phyloP scores from a whole-genome alignment of 164 flowering plant genomes.

The Warburgia ugandensis region DNA sequence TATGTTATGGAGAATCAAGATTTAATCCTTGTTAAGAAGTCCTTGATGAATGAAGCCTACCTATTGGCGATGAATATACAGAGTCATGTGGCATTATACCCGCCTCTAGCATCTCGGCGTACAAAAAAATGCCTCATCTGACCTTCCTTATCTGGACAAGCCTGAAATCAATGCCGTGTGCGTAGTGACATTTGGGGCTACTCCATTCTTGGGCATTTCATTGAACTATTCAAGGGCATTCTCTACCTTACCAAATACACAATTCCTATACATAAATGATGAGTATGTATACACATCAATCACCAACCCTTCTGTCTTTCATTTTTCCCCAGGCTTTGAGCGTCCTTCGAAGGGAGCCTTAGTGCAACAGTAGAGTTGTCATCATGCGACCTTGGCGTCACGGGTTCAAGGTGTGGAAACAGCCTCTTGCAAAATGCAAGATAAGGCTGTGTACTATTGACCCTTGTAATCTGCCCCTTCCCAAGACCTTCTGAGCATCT shows the following conservation, averaged over 20 bases:
- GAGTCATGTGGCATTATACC: slow-evolving; percentile 65
- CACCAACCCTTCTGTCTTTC: slow-evolving; percentile 38
- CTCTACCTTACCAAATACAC: slow-evolving; percentile 48
- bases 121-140: slow-evolving; percentile 67
- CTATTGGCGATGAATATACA: slow-evolving; percentile 50
- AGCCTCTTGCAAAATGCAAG: too few relatives aligned
- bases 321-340: slow-evolving; percentile 37
- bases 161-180: slow-evolving; percentile 63
- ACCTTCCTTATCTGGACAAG: slow-evolving; percentile 55
- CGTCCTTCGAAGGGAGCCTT: too few relatives aligned
- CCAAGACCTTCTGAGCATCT: too few relatives aligned
- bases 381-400: too few relatives aligned
- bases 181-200: slow-evolving; percentile 34
- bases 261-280: slow-evolving; percentile 60
- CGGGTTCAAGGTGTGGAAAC: too few relatives aligned
- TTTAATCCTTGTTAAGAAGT: too few relatives aligned
- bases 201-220: slow-evolving; percentile 41
- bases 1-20: too few relatives aligned
- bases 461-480: too few relatives aligned
- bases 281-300: slow-evolving; percentile 66
- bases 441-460: too few relatives aligned
- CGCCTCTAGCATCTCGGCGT: slow-evolving; percentile 56
- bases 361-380: too few relatives aligned
- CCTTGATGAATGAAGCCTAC: slow-evolving; percentile 50
- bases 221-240: slow-evolving; percentile 40